phyloP scores from a whole-genome alignment of 208 protist genomes.

The Borovskyia barvae region DNA sequence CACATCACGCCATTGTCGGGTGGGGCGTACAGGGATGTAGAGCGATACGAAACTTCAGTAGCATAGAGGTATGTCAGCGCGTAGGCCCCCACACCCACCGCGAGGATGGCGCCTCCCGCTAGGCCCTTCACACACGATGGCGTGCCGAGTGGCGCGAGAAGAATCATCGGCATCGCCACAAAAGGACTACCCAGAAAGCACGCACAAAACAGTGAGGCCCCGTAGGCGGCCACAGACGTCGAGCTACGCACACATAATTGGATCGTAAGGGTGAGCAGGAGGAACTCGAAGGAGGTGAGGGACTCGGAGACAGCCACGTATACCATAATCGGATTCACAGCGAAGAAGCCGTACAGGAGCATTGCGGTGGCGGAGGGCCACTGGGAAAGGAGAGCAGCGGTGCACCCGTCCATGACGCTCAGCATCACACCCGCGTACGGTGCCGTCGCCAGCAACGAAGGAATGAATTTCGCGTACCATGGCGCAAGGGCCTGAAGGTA shows the following conservation, averaged over 20 bases:
- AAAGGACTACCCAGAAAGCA: constrained; percentile 43
- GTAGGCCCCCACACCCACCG: constrained; percentile 19
- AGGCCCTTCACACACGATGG: constrained; percentile 11
- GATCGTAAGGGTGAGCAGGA: constrained; percentile 44
- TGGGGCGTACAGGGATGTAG: constrained; percentile 59
- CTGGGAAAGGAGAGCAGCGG: constrained; percentile 43
- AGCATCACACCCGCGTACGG: constrained; percentile 37
- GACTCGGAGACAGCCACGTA: constrained; percentile 47
- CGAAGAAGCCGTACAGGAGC: constrained; percentile 62
- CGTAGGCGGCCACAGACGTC: background rate
- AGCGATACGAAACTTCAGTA: constrained; percentile 11
- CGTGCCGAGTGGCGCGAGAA: constrained; percentile 55
- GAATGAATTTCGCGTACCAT: constrained; percentile 71
- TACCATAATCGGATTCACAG: constrained; percentile 61
- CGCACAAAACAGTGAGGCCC: constrained; percentile 25
- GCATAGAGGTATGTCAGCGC: constrained; percentile 28
- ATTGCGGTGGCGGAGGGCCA: constrained; percentile 37
- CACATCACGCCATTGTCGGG: constrained; percentile 70
- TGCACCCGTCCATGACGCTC: constrained; percentile 60
- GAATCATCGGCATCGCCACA: constrained; percentile 45
- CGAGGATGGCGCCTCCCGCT: constrained; percentile 3
- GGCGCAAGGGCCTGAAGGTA: constrained; percentile 44
- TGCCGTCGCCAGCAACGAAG: constrained; percentile 23
- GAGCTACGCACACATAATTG: constrained; percentile 27
- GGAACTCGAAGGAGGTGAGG: constrained; percentile 53